Conservation (phyloP, 306 rosid genomes). For the Pyrus bretschneideri region DNA sequence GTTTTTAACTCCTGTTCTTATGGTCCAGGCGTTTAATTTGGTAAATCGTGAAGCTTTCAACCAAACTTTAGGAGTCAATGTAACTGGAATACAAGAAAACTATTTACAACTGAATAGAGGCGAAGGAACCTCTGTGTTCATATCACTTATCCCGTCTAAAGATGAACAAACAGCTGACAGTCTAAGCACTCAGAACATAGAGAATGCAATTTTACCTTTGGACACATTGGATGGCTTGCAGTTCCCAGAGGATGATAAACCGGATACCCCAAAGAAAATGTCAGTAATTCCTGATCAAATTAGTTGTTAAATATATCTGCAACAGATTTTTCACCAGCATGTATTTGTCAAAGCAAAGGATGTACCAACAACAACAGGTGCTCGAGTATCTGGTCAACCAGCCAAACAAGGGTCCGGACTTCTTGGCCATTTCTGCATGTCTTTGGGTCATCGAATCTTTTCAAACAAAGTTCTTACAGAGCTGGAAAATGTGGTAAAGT, state of each 20-base stretch:
- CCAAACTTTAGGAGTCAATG: conserved; percentile 61
- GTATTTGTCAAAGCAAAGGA: conserved; percentile 59
- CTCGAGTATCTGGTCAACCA: conserved; percentile 36
- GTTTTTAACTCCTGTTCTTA: conserved; percentile 11
- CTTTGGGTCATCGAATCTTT: conserved; percentile 77
- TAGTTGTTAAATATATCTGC: conserved; percentile 78
- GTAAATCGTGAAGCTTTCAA: conserved; percentile 84
- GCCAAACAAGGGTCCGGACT: conserved; percentile 67
- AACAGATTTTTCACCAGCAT: conserved; percentile 74
- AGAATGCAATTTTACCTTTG: conserved; percentile 54
- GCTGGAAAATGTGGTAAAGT: conserved; percentile 79
- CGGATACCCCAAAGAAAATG: conserved; percentile 31
- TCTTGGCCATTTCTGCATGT: conserved; percentile 82
- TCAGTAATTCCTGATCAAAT: conserved; percentile 43
- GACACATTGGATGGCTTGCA: conserved; percentile 67
- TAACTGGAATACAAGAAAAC: conserved; percentile 85
- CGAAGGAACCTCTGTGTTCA: conserved; percentile 67
- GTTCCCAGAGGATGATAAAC: conserved; percentile 51
- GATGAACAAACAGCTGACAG: conserved; percentile 37
- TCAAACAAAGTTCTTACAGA: conserved; percentile 72
- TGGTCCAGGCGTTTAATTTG: conserved; percentile 76
- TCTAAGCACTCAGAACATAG: conserved; percentile 30
- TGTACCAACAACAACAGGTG: conserved; percentile 34
- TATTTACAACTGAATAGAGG: conserved; percentile 71
- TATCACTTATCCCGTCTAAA: conserved; percentile 57